Percentiles rank a stretch among this genome's conserved stretches.
phyloP scores from a whole-genome alignment of 2,329 filamentous ascomycete species.

The Aspergillus flavus region DNA sequence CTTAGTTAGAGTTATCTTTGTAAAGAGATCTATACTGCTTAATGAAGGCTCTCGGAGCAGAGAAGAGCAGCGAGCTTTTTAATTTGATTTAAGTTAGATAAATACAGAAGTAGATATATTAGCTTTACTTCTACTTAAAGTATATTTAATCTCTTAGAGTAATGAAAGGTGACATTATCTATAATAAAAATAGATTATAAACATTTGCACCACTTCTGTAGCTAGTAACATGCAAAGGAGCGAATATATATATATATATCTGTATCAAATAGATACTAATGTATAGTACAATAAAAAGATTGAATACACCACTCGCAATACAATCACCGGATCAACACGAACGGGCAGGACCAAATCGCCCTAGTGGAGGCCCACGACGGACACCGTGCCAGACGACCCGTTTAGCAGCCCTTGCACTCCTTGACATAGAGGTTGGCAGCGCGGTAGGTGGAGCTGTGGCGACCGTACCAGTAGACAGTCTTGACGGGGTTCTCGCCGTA shows the following conservation, averaged over 20 bases:
- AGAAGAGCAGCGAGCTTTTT: no score
- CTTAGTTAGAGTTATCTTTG: no score
- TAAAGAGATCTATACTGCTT: no score
- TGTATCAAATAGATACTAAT: neutral
- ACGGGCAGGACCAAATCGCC: neutral
- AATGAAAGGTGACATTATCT: no score
- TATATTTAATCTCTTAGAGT: no score
- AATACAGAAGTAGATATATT: no score
- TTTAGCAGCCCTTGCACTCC: slow-evolving; percentile 26
- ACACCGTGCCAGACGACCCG: neutral
- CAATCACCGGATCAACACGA: neutral
- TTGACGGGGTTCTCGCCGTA: slow-evolving; percentile 26
- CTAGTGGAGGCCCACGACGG: neutral
- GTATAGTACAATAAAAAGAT: neutral
- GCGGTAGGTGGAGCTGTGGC: slow-evolving; percentile 26
- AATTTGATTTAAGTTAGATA: no score
- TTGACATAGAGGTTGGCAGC: slow-evolving; percentile 1
- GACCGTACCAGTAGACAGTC: slow-evolving; percentile 31
- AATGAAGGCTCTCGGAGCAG: no score
- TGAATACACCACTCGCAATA: neutral
- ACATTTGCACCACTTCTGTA: no score
- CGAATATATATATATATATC: neutral
- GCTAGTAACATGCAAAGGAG: no score
- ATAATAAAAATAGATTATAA: no score
- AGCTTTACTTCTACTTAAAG: no score